Evolutionary conservation across 129 eudicot species (phyloP), one percentile per base, ranked within the genome.

Genomic region (Tagetes patula): DNA sequence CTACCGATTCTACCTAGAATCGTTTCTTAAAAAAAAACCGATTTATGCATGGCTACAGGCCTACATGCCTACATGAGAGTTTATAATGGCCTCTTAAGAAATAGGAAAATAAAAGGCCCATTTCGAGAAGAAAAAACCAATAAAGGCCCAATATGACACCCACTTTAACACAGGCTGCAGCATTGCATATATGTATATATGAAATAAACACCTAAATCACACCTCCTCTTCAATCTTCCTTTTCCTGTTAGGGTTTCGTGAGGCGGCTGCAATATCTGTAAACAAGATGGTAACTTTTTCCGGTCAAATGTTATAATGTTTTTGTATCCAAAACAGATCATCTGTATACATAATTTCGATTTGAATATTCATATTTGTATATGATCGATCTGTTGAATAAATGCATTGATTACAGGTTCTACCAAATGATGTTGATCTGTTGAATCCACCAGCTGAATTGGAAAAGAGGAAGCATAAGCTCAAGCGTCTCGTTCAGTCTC

Each of bases 401-500:
- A 36, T 30, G 3, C 46, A 41, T 11, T 56, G 4, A 33, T 58
- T 50, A 3, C 34, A 85, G 91, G 84, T 82, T 60, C 80, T 86
- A 3, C 78, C 90, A 8, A 86, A 83, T 48, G 90, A 86, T 74
- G 70, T 82, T 65, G 90, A 86, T 77, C 62, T 86, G 82, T 54
- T 86, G 71, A 78, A 86, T 67, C 90, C 90, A 30, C 87, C 90
- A 8, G 83, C 82, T n/a, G 83, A 86, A 45, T 54, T 82, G 47
- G 90, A 85, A 77, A 85, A 82, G 82, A 85, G 83, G 83, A 85
- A 85, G 78, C 89, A 85, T 58, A 85, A 85, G 81, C 89, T 85
- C 72, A 82, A 85, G 79, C 84, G 89, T 49, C 84, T 85, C 11
- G 86, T 85, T 1, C 89, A 80, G 20, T 79, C 89, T 45, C 89